Evolutionary conservation across 1,284 basidiomycete species (phyloP).

Genomic region (Malassezia sympodialis): DNA sequence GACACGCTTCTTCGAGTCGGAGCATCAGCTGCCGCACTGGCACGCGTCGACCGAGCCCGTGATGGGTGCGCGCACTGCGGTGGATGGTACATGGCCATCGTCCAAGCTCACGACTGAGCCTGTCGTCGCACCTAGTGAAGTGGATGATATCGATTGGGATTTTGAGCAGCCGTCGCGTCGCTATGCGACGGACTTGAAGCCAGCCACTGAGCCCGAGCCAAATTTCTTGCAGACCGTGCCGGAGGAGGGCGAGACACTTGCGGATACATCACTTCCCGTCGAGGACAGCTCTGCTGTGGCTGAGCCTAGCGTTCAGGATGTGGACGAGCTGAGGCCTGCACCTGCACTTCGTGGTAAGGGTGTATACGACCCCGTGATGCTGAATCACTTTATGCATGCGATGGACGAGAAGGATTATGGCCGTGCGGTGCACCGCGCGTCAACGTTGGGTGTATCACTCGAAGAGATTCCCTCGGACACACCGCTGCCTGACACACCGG

Average conservation of each 20-base stretch:
- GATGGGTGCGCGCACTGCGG: background rate
- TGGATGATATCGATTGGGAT: background rate
- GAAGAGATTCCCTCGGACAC: constrained; percentile 9
- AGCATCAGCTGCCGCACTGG: background rate
- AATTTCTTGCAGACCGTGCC: constrained; percentile 13
- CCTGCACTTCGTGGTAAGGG: constrained; percentile 11
- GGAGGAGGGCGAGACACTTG: constrained; percentile 1
- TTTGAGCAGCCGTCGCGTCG: constrained; percentile 4
- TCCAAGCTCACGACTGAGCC: background rate
- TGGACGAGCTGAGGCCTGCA: constrained; percentile 7
- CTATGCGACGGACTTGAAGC: background rate
- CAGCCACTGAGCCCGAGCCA: background rate
- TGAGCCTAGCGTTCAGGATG: background rate
- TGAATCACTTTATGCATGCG: constrained; percentile 6
- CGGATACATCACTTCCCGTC: background rate
- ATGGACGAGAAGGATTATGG: constrained; percentile 14
- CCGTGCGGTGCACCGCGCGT: constrained; percentile 3
- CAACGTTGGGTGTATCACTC: constrained; percentile 1
- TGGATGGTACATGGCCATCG: background rate
- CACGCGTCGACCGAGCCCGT: background rate
- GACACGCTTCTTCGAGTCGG: background rate
- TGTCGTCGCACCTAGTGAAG: background rate
- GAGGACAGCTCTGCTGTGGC: background rate
- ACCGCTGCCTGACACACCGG: background rate
- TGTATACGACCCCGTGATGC: constrained; percentile 9